These are phyloP conservation scores for Pythium phragmitis DNA, from an alignment of 352 stramenopile genomes.

Conservation along the genomic window DNA sequence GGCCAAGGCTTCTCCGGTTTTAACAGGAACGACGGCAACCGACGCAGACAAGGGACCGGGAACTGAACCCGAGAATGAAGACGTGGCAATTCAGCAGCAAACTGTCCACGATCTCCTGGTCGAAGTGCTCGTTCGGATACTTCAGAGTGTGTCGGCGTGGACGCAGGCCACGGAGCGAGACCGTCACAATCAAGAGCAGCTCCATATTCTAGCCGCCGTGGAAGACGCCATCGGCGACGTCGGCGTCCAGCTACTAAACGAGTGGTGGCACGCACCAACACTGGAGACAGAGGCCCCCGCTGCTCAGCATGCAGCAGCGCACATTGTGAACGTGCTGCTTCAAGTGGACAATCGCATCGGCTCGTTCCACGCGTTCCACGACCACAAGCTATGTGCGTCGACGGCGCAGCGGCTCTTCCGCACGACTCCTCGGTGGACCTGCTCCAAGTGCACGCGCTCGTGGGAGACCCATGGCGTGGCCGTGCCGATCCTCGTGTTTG, in stretches of 20 bases:
- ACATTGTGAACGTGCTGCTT: slow-evolving; percentile 30
- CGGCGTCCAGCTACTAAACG: slow-evolving; percentile 20
- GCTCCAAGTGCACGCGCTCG: slow-evolving; percentile 25
- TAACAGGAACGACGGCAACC: background rate
- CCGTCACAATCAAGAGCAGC: background rate
- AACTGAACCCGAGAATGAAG: background rate
- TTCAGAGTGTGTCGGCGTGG: slow-evolving; percentile 23
- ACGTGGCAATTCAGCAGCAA: background rate
- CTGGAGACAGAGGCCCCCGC: background rate
- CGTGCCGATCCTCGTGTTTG: slow-evolving; percentile 25
- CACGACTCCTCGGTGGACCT: slow-evolving; percentile 20
- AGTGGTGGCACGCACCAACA: slow-evolving; percentile 19
- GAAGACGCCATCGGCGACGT: slow-evolving; percentile 25
- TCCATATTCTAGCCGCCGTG: slow-evolving; percentile 13
- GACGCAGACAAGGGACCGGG: background rate
- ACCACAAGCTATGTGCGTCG: slow-evolving; percentile 29
- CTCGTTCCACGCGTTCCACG: slow-evolving; percentile 32
- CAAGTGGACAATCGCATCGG: slow-evolving; percentile 26
- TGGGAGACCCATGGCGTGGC: slow-evolving; percentile 24
- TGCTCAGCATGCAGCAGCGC: background rate
- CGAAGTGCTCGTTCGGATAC: slow-evolving; percentile 19
- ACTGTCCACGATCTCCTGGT: slow-evolving; percentile 16
- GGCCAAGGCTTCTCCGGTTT: background rate
- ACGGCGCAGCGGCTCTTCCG: slow-evolving; percentile 28
- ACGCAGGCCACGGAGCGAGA: slow-evolving; percentile 1